phyloP scores from a whole-genome alignment of 768 basidiomycete genomes.

The Podaxis sp. region DNA sequence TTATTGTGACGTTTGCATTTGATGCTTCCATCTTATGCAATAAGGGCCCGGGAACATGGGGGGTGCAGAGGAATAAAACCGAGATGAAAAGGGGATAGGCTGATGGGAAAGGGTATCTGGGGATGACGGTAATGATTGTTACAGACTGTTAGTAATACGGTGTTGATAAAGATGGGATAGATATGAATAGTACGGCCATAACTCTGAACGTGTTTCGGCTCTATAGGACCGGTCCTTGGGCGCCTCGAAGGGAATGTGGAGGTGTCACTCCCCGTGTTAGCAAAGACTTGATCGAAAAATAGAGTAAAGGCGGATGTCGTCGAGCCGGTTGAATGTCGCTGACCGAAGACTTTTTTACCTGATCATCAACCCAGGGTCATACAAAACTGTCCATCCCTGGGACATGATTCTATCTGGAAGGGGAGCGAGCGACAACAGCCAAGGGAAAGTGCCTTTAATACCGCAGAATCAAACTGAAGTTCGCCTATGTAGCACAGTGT shows the following conservation, averaged over 20 bases:
- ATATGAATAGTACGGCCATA: background rate
- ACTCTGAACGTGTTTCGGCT: background rate
- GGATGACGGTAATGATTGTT: background rate
- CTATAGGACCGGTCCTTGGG: background rate
- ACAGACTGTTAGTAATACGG: background rate
- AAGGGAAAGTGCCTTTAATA: background rate
- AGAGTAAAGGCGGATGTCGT: background rate
- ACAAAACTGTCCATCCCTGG: background rate
- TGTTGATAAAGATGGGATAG: background rate
- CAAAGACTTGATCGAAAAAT: background rate
- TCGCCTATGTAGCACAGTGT: background rate
- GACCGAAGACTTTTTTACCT: background rate
- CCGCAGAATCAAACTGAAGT: background rate
- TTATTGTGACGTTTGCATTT: background rate
- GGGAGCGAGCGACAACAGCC: background rate
- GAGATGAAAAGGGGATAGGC: constrained; percentile 2
- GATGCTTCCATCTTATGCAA: constrained; percentile 5
- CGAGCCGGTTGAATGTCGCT: background rate
- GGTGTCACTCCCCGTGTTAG: background rate
- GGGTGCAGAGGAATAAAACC: background rate
- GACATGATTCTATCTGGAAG: background rate
- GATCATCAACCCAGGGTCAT: background rate
- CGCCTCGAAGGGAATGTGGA: background rate
- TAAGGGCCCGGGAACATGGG: background rate
- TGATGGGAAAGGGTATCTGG: background rate